Conservation (phyloP, 2,329 filamentous ascomycete species). For the Monosporascus sp. region DNA sequence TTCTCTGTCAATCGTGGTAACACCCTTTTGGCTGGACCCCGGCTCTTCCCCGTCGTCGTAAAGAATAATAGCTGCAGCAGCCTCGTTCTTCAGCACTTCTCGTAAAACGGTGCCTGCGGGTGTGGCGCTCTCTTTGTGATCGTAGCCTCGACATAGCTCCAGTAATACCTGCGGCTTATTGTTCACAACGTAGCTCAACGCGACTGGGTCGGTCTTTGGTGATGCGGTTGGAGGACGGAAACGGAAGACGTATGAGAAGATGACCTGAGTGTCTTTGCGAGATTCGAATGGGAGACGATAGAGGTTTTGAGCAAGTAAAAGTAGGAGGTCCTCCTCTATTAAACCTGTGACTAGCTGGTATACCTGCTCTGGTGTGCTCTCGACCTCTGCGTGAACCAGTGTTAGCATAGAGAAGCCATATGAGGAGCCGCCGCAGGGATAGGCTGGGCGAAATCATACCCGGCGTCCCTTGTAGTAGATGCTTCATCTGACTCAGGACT, state of each 20-base stretch:
- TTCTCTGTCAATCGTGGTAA: constrained; percentile 72
- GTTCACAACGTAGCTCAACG: constrained; percentile 83
- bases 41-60: constrained; percentile 78
- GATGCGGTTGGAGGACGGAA: constrained; percentile 70
- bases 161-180: constrained; percentile 82
- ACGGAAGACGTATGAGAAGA: constrained; percentile 91
- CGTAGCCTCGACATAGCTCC: constrained; percentile 83
- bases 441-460: constrained; percentile 46
- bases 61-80: constrained; percentile 82
- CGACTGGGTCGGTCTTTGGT: constrained; percentile 69
- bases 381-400: constrained; percentile 57
- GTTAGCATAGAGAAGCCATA: constrained; percentile 10
- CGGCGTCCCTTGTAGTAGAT: constrained; percentile 86
- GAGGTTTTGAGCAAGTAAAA: constrained; percentile 75
- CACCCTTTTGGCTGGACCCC: constrained; percentile 68
- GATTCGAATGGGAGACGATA: constrained; percentile 90
- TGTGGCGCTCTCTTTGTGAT: constrained; percentile 84
- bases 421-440: constrained; percentile 2
- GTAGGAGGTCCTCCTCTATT: constrained; percentile 85
- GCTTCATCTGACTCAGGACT: constrained; percentile 84
- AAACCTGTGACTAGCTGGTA: constrained; percentile 79
- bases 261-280: constrained; percentile 90
- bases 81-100: constrained; percentile 84
- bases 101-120: constrained; percentile 84
- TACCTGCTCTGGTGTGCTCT: constrained; percentile 82